phyloP scores from a whole-genome alignment of 257 asterid genomes.

The Hygrophila difformis region DNA sequence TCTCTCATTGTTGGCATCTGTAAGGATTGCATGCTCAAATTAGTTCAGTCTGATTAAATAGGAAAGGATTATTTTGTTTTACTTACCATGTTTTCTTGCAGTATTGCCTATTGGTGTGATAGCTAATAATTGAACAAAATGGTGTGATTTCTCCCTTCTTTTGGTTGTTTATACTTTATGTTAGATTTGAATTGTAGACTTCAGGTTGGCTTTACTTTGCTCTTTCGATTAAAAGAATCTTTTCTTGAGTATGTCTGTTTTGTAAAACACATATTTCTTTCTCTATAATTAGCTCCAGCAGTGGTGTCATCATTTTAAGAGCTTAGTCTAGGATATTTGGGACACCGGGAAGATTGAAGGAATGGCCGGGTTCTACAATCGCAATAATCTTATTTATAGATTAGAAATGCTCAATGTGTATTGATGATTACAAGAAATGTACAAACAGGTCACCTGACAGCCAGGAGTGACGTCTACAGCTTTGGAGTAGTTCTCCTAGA shows the following conservation, averaged over 20 bases:
- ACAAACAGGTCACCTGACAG: constrained; percentile 98
- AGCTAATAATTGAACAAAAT: neutral
- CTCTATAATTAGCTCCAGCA: neutral
- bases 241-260: neutral
- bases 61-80: neutral
- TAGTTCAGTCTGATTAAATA: too few species aligned
- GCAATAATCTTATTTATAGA: too few species aligned
- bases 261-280: neutral
- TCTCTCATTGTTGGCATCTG: too few species aligned
- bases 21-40: too few species aligned
- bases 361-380: too few species aligned
- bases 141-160: too few species aligned
- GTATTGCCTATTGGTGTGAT: neutral
- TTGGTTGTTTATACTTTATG: too few species aligned
- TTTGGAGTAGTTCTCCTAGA: constrained; percentile 96
- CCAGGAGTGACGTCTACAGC: constrained; percentile 98
- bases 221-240: neutral
- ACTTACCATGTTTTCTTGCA: neutral
- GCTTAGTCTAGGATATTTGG: constrained; percentile 2
- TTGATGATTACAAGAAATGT: constrained; percentile 20
- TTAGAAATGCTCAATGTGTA: neutral
- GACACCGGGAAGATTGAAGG: neutral
- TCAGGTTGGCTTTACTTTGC: neutral
- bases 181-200: too few species aligned
- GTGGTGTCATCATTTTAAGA: neutral